Evolutionary conservation across 768 basidiomycete genomes (phyloP), one percentile per base, ranked within the genome.

Genomic region (Trametes elegans): DNA sequence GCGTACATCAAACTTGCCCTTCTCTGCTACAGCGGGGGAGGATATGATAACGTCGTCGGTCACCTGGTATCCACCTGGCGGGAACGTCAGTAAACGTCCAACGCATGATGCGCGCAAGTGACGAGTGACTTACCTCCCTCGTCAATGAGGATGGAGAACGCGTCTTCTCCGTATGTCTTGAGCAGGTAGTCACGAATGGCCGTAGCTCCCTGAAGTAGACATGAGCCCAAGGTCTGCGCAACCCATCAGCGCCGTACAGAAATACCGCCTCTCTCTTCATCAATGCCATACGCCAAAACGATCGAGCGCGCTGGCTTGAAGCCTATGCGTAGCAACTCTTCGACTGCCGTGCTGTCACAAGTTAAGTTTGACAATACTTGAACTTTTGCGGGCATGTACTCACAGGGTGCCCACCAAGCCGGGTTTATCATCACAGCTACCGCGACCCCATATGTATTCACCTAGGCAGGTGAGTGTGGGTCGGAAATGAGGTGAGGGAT

Each of bases 61-160:
- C 34, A 83, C 75, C 1, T 63, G 62, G 43, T 79, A 84, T 23
- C 81, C 80, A 49, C 77, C 85, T 76, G 57, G 21, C 13, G 7
- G n/a, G 7, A 36, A 7, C 3, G 13, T 24, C 13, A 36, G 28
- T 10, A 14, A 34, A n/a, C n/a, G 11, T 27, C 13, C 14, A 8
- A 10, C 6, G 29, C 6, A 18, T 13, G 34, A n/a, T n/a, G 34
- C 7, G 10, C 31, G n/a, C n/a, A n/a, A n/a, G n/a, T n/a, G 39
- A 9, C 1, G 19, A 34, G 10, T 11, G 24, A 67, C 74, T 63
- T 68, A 84, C 90, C 82, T 29, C 94, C 93, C 75, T 98, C 95
- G 64, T 98, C 95, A 29, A 98, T 76, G 40, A 97, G 68, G 66
- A 96, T 76, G 0, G 88, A 83, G 65, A 92, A 83, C 4, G 81